Evolutionary conservation across 768 basidiomycete genomes (phyloP).

Genomic region (Tylopilus balloui): DNA sequence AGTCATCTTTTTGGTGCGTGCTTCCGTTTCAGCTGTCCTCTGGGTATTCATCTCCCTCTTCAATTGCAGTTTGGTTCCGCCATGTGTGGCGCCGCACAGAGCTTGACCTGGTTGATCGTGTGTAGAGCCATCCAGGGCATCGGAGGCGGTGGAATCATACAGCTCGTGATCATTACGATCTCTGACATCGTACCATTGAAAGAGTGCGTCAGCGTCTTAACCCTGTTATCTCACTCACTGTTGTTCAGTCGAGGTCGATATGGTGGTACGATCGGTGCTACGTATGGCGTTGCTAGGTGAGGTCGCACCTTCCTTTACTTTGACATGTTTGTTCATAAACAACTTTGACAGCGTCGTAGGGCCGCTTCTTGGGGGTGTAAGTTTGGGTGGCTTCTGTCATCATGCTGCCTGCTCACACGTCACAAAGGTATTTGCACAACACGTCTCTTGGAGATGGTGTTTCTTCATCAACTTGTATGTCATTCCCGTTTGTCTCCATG

Average conservation of each 20-base stretch:
- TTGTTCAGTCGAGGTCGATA: conserved; percentile 67
- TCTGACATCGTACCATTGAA: conserved; percentile 79
- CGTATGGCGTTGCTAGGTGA: conserved; percentile 67
- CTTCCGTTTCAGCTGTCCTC: not conserved
- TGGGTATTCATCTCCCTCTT: not conserved
- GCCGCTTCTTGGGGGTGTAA: conserved; percentile 77
- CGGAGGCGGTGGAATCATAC: conserved; percentile 77
- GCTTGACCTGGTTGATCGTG: conserved; percentile 71
- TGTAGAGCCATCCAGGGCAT: conserved; percentile 79
- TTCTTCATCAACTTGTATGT: conserved; percentile 73
- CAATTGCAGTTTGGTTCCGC: conserved; percentile 65
- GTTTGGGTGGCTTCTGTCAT: conserved; percentile 20
- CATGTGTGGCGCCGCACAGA: conserved; percentile 77
- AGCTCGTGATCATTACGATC: conserved; percentile 72
- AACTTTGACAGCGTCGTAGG: conserved; percentile 52
- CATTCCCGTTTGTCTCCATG: not conserved
- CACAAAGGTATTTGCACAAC: conserved; percentile 58
- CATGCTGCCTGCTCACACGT: conserved; percentile 2
- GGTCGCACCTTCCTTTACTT: not conserved
- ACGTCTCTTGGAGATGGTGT: conserved; percentile 81
- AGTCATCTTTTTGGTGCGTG: conserved; percentile 57
- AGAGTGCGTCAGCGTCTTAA: conserved; percentile 45
- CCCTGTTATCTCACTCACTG: conserved; percentile 13
- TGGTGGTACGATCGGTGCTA: conserved; percentile 67
- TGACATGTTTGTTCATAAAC: not conserved